Conservation (phyloP, 1,284 basidiomycete genomes). For the Cryptococcus amylolentus region DNA sequence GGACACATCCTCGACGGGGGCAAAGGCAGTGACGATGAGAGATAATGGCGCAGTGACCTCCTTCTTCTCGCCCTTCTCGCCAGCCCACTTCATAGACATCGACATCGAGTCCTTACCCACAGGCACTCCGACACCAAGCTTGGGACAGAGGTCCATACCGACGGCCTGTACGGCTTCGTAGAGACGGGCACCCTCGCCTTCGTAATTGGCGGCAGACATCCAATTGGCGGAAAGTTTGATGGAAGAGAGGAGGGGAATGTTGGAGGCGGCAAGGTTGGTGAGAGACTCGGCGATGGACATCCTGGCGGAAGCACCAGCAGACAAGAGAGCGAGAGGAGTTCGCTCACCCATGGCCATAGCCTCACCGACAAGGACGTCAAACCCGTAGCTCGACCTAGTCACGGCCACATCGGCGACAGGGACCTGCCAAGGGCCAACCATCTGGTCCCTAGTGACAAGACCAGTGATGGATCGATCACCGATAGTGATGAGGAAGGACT, state of each 20-base stretch:
- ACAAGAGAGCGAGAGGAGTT: constrained; percentile 84
- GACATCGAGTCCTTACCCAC: constrained; percentile 99
- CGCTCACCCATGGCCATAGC: constrained; percentile 98
- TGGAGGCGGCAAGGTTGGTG: constrained; percentile 84
- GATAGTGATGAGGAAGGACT: constrained; percentile 97
- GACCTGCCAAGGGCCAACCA: constrained; percentile 99
- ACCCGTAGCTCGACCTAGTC: constrained; percentile 90
- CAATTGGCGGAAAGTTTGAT: constrained; percentile 98
- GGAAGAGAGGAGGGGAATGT: constrained; percentile 64
- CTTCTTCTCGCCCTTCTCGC: constrained; percentile 60
- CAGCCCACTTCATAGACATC: constrained; percentile 94
- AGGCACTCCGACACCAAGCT: constrained; percentile 87
- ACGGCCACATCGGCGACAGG: constrained; percentile 97
- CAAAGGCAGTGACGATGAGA: constrained; percentile 91
- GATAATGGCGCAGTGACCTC: constrained; percentile 89
- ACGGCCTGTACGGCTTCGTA: constrained; percentile 92
- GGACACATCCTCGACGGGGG: constrained; percentile 73
- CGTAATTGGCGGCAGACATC: constrained; percentile 94
- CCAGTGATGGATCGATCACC: constrained; percentile 94
- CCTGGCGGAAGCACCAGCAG: constrained; percentile 81
- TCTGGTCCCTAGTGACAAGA: constrained; percentile 92
- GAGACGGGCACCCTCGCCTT: constrained; percentile 83
- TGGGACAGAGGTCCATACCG: constrained; percentile 92
- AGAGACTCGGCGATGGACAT: constrained; percentile 96
- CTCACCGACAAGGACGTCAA: constrained; percentile 77